phyloP scores from a whole-genome alignment of 192 early-diverging fungal species.

The Gorgonomyces haynaldii region DNA sequence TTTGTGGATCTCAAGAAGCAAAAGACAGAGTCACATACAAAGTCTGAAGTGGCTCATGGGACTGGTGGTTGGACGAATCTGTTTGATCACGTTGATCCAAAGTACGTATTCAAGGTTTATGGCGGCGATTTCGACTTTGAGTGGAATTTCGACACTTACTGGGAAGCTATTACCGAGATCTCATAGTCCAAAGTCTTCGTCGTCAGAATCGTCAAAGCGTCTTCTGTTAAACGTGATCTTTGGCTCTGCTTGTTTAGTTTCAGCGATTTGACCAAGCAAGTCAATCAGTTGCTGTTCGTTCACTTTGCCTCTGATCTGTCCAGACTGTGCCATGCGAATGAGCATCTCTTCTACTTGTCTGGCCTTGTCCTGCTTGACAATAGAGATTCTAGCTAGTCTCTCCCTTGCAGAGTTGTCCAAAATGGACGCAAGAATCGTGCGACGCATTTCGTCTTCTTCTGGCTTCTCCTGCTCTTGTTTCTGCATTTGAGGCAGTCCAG shows the following conservation, averaged over 20 bases:
- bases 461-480: slow-evolving; percentile 26
- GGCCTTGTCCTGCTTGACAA: slow-evolving; percentile 84
- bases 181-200: slow-evolving; percentile 6
- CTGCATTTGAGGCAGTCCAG: background rate
- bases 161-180: slow-evolving; percentile 21
- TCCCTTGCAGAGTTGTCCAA: slow-evolving; percentile 70
- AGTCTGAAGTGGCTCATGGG: background rate
- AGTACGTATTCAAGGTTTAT: slow-evolving; percentile 47
- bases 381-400: slow-evolving; percentile 75
- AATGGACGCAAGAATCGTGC: slow-evolving; percentile 47
- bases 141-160: slow-evolving; percentile 58
- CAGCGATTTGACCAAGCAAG: slow-evolving; percentile 72
- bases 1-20: slow-evolving; percentile 66
- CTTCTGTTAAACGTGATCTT: slow-evolving; percentile 56
- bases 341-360: slow-evolving; percentile 81
- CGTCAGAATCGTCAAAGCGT: background rate
- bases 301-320: slow-evolving; percentile 69
- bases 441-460: slow-evolving; percentile 76
- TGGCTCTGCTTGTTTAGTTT: slow-evolving; percentile 48
- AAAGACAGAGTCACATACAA: background rate
- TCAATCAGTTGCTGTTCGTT: slow-evolving; percentile 76
- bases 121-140: slow-evolving; percentile 63
- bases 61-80: background rate
- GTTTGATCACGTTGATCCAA: background rate
- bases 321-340: slow-evolving; percentile 77